Percentiles rank a stretch among this genome's conserved stretches.
Conservation (phyloP, 257 asterid genomes). For the Thymus mandschuricus region DNA sequence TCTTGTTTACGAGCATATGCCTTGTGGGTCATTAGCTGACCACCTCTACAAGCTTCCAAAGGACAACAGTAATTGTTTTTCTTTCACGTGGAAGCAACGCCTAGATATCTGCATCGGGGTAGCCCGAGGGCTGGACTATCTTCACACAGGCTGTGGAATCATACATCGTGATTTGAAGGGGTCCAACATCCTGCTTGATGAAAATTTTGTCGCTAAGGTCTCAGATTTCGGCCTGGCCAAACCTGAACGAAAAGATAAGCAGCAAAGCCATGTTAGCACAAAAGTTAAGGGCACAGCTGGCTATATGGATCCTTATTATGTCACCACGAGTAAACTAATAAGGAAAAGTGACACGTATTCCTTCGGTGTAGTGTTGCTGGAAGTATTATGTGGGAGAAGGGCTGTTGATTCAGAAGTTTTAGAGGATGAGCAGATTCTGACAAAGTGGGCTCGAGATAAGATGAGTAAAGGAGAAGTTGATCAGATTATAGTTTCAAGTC, state of each 20-base stretch:
- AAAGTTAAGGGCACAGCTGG: slow-evolving; percentile 18
- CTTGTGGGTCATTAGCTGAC: slow-evolving; percentile 56
- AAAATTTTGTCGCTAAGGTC: slow-evolving; percentile 10
- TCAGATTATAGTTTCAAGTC: slow-evolving; percentile 43
- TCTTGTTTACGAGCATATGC: slow-evolving; percentile 58
- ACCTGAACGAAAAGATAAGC: slow-evolving; percentile 10
- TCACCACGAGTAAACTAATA: slow-evolving; percentile 8
- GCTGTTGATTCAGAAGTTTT: slow-evolving; percentile 40
- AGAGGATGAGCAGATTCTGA: slow-evolving; percentile 45
- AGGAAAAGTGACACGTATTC: slow-evolving; percentile 26
- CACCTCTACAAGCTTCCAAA: slow-evolving; percentile 49
- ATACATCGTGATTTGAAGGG: slow-evolving; percentile 59
- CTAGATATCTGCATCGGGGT: slow-evolving; percentile 60
- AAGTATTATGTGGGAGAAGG: slow-evolving; percentile 56
- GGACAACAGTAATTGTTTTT: slow-evolving; percentile 7
- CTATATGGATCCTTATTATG: slow-evolving; percentile 4
- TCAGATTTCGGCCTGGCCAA: slow-evolving; percentile 21
- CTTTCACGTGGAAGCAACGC: slow-evolving; percentile 52
- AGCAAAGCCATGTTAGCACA: slow-evolving; percentile 14
- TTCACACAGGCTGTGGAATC: slow-evolving; percentile 48
- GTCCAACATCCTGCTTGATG: slow-evolving; percentile 60
- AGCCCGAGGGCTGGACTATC: slow-evolving; percentile 56
- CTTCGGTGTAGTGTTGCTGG: slow-evolving; percentile 51
- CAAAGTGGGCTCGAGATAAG: slow-evolving; percentile 53
- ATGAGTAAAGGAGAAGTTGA: slow-evolving; percentile 48